Evolutionary conservation across 495 filamentous ascomycete species (phyloP).

Genomic region (Tuber borchii): DNA sequence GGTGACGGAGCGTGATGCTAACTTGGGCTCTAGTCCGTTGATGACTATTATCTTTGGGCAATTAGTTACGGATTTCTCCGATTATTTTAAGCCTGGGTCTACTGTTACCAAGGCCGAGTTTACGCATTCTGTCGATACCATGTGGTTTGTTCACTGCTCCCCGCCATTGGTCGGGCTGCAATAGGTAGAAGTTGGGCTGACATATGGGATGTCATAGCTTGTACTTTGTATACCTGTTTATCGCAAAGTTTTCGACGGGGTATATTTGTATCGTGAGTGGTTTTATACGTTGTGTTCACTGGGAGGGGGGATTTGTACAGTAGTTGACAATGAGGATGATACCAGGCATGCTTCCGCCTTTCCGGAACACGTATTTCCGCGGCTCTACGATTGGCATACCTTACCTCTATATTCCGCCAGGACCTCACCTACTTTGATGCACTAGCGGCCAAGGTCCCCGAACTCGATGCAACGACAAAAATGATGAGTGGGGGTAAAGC

Average conservation of each 20-base stretch:
- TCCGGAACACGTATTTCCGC: constrained; percentile 53
- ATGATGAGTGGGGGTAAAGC: neutral
- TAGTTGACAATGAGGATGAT: constrained; percentile 21
- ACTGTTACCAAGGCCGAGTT: constrained; percentile 16
- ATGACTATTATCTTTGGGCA: constrained; percentile 44
- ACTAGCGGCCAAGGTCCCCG: constrained; percentile 12
- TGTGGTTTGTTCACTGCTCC: constrained; percentile 20
- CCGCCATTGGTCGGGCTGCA: constrained; percentile 7
- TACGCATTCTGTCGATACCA: constrained; percentile 8
- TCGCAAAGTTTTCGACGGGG: constrained; percentile 53
- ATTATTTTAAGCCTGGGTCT: constrained; percentile 22
- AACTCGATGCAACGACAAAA: constrained; percentile 21
- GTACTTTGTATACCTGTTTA: constrained; percentile 58
- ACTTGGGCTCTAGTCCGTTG: constrained; percentile 32
- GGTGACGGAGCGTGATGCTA: neutral
- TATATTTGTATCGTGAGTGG: constrained; percentile 46
- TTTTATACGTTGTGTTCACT: neutral
- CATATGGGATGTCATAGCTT: constrained; percentile 39
- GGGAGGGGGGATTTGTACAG: neutral
- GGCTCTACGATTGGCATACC: constrained; percentile 50
- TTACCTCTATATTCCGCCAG: constrained; percentile 51
- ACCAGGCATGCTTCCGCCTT: constrained; percentile 54
- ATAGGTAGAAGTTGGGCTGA: constrained; percentile 15
- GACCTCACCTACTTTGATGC: constrained; percentile 51
- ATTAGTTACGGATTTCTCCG: constrained; percentile 21